Evolutionary conservation across 345 rosid genomes (phyloP).

Genomic region (Citrus glauca): DNA sequence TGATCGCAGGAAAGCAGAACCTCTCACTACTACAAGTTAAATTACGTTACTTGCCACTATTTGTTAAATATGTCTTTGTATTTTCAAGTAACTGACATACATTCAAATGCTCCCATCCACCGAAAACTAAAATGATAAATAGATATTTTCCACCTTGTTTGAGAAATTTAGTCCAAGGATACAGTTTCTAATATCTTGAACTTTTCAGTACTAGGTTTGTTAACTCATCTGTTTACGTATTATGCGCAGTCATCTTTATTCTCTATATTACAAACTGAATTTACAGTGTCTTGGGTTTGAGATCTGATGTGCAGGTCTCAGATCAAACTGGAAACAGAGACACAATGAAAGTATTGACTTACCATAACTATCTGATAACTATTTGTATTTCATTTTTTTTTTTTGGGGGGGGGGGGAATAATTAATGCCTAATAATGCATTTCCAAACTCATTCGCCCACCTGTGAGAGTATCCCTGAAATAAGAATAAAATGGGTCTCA

Average conservation of each 20-base stretch:
- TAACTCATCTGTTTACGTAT: neutral
- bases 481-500: neutral
- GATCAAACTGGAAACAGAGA: neutral
- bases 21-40: neutral
- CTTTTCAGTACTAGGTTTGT: neutral
- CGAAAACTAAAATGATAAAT: neutral
- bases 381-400: neutral
- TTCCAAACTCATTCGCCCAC: neutral
- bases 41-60: no score
- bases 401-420: neutral
- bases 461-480: neutral
- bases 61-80: neutral
- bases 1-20: neutral
- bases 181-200: neutral
- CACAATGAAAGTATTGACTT: neutral
- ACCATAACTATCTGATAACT: neutral
- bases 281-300: neutral
- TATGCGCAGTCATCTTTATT: neutral
- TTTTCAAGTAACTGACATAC: neutral
- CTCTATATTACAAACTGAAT: neutral
- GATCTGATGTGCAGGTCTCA: neutral
- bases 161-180: neutral
- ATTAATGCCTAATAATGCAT: neutral
- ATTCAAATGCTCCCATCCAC: neutral
- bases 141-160: neutral